Conservation (phyloP, 2,329 filamentous ascomycete genomes). For the Arthrinium puccinioides region DNA sequence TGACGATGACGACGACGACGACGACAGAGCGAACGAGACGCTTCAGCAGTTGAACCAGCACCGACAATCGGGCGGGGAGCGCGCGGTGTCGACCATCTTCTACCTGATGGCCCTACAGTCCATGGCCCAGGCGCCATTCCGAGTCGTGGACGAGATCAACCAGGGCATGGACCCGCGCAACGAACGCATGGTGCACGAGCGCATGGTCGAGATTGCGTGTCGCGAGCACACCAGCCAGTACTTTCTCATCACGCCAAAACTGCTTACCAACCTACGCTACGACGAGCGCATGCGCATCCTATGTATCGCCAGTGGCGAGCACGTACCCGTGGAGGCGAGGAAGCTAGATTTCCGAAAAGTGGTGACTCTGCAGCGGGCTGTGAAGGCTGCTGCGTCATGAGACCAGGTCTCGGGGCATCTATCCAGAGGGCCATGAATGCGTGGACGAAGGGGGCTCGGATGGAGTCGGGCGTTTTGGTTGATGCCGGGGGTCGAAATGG, state of each 20-base stretch:
- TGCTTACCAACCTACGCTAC: slow-evolving; percentile 79
- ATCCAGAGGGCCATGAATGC: too few relatives aligned
- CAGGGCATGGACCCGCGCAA: slow-evolving; percentile 99
- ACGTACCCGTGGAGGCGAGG: slow-evolving; percentile 49
- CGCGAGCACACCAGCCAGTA: slow-evolving; percentile 75
- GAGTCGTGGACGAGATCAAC: slow-evolving; percentile 98
- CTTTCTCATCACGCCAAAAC: slow-evolving; percentile 95
- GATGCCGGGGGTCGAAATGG: too few relatives aligned
- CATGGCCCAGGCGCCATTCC: slow-evolving; percentile 89
- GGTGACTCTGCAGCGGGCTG: slow-evolving; percentile 14
- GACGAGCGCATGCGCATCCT: slow-evolving; percentile 87
- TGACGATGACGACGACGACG: background rate
- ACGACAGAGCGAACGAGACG: slow-evolving; percentile 66
- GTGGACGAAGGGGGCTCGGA: too few relatives aligned
- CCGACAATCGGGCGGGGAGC: slow-evolving; percentile 92
- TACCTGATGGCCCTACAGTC: slow-evolving; percentile 97
- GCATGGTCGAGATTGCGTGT: slow-evolving; percentile 97
- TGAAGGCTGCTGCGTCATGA: too few relatives aligned
- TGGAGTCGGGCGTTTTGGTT: too few relatives aligned
- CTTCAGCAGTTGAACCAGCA: slow-evolving; percentile 84
- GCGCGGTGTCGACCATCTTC: slow-evolving; percentile 95
- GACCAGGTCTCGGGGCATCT: too few relatives aligned
- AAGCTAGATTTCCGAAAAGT: slow-evolving; percentile 43
- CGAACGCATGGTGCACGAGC: slow-evolving; percentile 94
- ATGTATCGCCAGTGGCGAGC: slow-evolving; percentile 86